Base-by-base conservation (phyloP, 106 monocot genomes). In the Cymbidium sinense region DNA sequence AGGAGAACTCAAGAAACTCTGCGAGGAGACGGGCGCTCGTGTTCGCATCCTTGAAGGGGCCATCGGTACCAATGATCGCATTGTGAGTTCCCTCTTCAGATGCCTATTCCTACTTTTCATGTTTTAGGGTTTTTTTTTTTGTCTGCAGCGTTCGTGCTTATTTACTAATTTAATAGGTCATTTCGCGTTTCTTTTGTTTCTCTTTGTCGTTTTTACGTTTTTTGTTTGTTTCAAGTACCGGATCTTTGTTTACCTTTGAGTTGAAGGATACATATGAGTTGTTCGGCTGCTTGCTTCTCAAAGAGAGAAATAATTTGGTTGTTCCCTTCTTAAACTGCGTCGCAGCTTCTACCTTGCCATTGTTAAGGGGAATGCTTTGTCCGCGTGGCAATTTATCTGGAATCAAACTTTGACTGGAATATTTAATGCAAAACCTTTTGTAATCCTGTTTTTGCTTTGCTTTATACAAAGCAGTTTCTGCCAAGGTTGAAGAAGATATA, bases 1-100 rank as follows among this genome's bases (percentile, higher is more conserved):
- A 75, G 96, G 96, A 9, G 93, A 93, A 36, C 64, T 89, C 77
- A 96, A 91, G 87, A 89, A 89, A 81, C 82, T 96, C 12, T 88
- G 91, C 75, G 94, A 96, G 82, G 96, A 96, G 77, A 94, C 96
- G 3, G 78, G 84, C 58, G 89, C 96, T 39, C 79, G 84, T 31
- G 81, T 93, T 70, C 85, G 91, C 13, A 82, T 96, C 33, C 91
- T 96, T 43, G 93, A 96, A 4, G 94, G 94, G 25, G 77, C 82
- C 65, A 18, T 78, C 54, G 89, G 89, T 62, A 85, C 88, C 28
- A 79, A 79, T 2, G 96, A 96, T 55, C 93, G 96, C 61, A 85
- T 94, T 18, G 96, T 96, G 67, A 91, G 93, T 80, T 7, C 25
- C 43, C 37, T 55, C 55, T 23, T n/a, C 1, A 21, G 20, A 62